These are phyloP conservation scores for Endocarpon pusillum DNA, from an alignment of 495 filamentous ascomycete genomes.

Conservation along the genomic window DNA sequence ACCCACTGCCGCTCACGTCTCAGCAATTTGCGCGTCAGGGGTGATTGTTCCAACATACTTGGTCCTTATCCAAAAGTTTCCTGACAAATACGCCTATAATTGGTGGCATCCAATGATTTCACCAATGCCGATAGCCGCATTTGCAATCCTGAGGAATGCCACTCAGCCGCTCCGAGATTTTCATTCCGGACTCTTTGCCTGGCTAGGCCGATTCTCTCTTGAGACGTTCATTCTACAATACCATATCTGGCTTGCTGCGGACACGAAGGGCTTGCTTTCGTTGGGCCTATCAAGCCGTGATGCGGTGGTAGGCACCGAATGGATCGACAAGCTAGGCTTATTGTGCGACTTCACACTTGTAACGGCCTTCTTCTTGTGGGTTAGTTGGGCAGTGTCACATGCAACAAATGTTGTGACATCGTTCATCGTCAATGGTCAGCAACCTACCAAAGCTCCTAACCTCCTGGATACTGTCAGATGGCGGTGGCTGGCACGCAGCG, in stretches of 20 bases:
- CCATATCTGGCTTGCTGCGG: conserved; percentile 45
- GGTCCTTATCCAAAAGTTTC: conserved; percentile 13
- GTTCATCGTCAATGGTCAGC: conserved; percentile 25
- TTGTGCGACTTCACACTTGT: conserved; percentile 20
- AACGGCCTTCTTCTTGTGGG: conserved; percentile 25
- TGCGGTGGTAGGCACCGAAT: conserved; percentile 1
- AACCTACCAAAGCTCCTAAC: no score
- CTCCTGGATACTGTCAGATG: no score
- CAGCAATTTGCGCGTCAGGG: conserved; percentile 10
- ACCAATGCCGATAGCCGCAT: conserved; percentile 33
- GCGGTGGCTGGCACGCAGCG: no score
- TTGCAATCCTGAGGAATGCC: conserved; percentile 33
- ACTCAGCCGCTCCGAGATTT: conserved; percentile 20
- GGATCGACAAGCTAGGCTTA: no score
- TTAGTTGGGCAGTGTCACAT: conserved; percentile 16
- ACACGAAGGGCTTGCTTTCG: conserved; percentile 35
- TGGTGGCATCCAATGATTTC: conserved; percentile 35
- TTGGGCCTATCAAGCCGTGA: conserved; percentile 17
- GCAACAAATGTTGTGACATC: conserved; percentile 20
- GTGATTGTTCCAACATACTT: conserved; percentile 17
- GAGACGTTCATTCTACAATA: conserved; percentile 43
- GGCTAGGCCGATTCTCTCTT: conserved; percentile 35
- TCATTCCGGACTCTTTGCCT: conserved; percentile 30
- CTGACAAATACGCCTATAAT: conserved; percentile 29
- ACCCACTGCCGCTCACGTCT: conserved; percentile 3